Percentiles rank a stretch among this genome's conserved stretches.
Conservation (phyloP, 371 early-diverging fungal genomes). For the Mucor piriformis region DNA sequence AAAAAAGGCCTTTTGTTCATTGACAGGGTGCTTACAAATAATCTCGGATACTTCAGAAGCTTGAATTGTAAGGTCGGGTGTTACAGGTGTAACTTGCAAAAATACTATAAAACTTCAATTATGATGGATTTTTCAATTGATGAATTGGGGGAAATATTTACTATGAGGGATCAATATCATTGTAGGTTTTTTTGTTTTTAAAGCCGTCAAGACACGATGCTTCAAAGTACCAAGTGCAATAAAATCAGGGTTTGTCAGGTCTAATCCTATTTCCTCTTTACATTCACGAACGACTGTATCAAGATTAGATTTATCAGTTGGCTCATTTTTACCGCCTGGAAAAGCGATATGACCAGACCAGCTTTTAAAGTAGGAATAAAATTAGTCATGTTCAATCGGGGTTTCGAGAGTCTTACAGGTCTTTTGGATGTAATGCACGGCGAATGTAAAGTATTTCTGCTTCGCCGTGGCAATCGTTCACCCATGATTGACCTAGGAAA, state of each 20-base stretch:
- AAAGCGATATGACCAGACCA: constrained; percentile 78
- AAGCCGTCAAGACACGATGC: constrained; percentile 42
- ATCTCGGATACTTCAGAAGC: constrained; percentile 61
- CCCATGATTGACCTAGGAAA: constrained; percentile 28
- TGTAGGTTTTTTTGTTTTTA: constrained; percentile 47
- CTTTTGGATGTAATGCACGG: constrained; percentile 61
- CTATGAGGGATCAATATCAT: constrained; percentile 66
- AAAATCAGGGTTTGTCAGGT: constrained; percentile 52
- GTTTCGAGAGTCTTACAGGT: constrained; percentile 44
- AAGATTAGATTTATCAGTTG: constrained; percentile 58
- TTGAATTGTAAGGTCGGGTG: constrained; percentile 54
- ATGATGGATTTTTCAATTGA: too few relatives aligned
- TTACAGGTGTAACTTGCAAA: constrained; percentile 59
- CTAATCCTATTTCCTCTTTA: constrained; percentile 66
- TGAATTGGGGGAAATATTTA: constrained; percentile 10
- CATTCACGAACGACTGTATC: constrained; percentile 71
- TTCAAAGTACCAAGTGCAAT: constrained; percentile 60
- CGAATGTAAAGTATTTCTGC: constrained; percentile 68
- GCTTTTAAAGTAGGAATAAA: constrained; percentile 5
- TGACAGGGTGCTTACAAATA: constrained; percentile 49
- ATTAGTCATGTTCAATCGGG: neutral
- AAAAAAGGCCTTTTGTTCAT: too few relatives aligned
- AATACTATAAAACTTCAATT: too few relatives aligned
- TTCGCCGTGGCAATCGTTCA: constrained; percentile 28
- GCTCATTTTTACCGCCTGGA: constrained; percentile 72